These are phyloP conservation scores for Suillus hirtellus DNA, from an alignment of 768 basidiomycete species.

Conservation along the genomic window DNA sequence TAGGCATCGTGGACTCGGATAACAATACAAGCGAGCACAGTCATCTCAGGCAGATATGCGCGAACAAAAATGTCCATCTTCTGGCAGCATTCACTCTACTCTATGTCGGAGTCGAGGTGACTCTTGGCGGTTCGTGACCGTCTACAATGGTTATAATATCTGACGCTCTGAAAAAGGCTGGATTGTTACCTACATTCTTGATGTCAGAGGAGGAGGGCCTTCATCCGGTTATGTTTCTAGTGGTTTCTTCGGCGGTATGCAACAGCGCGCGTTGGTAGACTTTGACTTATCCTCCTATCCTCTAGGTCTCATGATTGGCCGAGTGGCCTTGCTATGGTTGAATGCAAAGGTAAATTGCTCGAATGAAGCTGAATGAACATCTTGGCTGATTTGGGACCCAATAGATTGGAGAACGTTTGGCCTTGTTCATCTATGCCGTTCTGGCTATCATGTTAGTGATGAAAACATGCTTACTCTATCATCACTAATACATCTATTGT, in stretches of 20 bases:
- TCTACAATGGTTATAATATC: not conserved
- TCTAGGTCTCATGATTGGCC: conserved; percentile 56
- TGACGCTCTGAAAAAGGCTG: conserved; percentile 45
- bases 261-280: not conserved
- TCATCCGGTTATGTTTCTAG: conserved; percentile 52
- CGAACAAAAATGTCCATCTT: conserved; percentile 54
- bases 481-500: conserved; percentile 26
- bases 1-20: conserved; percentile 49
- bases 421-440: conserved; percentile 51
- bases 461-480: not conserved
- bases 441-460: conserved; percentile 47
- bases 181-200: conserved; percentile 63
- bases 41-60: conserved; percentile 52
- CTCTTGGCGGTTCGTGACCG: conserved; percentile 37
- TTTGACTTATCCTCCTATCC: not conserved
- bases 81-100: conserved; percentile 64
- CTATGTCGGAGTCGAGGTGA: conserved; percentile 71
- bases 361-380: not conserved
- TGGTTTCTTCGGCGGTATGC: conserved; percentile 55
- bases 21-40: conserved; percentile 34
- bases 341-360: conserved; percentile 45
- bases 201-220: conserved; percentile 45
- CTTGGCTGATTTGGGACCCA: not conserved
- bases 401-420: conserved; percentile 56
- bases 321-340: conserved; percentile 54